Evolutionary conservation across 2,329 filamentous ascomycete species (phyloP).

Genomic region (Penicillium griseofulvum): DNA sequence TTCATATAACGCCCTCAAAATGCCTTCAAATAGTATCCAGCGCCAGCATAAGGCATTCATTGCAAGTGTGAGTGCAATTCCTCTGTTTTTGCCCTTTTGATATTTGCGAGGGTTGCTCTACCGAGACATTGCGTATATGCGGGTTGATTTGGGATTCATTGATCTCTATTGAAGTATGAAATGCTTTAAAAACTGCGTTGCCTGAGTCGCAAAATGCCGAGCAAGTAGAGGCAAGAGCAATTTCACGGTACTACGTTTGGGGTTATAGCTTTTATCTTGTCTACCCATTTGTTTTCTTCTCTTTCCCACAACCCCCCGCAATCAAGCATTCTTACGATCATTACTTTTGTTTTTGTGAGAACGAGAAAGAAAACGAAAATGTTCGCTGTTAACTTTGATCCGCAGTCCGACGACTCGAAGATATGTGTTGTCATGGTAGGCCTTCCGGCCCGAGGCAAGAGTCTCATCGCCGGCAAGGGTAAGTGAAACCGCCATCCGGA

Average conservation of each 20-base stretch:
- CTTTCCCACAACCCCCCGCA: not conserved
- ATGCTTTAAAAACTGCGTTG: not conserved
- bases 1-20: slow-evolving; percentile 12
- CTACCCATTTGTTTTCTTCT: not conserved
- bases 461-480: slow-evolving; percentile 97
- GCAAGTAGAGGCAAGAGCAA: not conserved
- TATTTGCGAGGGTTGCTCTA: not conserved
- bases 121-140: not conserved
- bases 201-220: not conserved
- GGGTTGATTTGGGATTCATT: not conserved
- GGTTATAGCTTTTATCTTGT: not conserved
- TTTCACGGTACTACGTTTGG: not conserved
- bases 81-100: not conserved
- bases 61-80: slow-evolving; percentile 23
- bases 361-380: not conserved
- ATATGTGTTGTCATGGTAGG: slow-evolving; percentile 99
- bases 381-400: slow-evolving; percentile 49
- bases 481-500: slow-evolving; percentile 30
- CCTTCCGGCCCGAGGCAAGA: slow-evolving; percentile 91
- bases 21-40: slow-evolving; percentile 20
- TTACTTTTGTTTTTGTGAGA: not conserved
- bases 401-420: slow-evolving; percentile 91
- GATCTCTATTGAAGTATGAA: not conserved
- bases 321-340: not conserved
- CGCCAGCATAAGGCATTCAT: slow-evolving; percentile 25